These are phyloP conservation scores for Citrus australasica DNA, from an alignment of 345 rosid genomes.

Conservation along the genomic window DNA sequence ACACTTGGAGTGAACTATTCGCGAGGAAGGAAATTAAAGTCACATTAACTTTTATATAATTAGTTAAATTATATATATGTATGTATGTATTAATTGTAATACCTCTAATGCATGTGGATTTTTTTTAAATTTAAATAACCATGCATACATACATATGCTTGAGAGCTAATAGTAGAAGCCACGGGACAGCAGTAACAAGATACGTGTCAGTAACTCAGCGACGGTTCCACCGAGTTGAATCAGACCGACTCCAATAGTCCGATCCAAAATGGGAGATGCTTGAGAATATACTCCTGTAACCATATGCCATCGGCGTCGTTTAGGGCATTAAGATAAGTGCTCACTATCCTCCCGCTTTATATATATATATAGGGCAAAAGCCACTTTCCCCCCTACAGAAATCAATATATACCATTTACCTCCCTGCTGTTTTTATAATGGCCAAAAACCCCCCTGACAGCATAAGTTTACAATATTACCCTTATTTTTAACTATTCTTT, in stretches of 20 bases:
- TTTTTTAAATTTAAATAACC: no score
- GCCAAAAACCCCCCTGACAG: no score
- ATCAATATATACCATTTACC: no score
- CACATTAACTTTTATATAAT: background rate
- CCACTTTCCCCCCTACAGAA: no score
- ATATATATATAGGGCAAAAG: no score
- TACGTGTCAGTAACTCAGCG: slow-evolving; percentile 10
- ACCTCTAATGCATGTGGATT: no score
- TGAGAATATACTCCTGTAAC: slow-evolving; percentile 27
- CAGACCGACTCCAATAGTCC: slow-evolving; percentile 4
- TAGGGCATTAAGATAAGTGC: background rate
- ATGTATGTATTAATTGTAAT: no score
- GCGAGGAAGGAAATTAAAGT: background rate
- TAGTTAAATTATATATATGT: no score
- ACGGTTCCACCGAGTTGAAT: slow-evolving; percentile 7
- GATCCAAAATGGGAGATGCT: slow-evolving; percentile 34
- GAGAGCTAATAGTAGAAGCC: background rate
- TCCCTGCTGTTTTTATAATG: no score
- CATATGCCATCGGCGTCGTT: background rate
- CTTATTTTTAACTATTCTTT: no score
- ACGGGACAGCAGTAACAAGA: background rate
- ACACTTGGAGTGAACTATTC: background rate
- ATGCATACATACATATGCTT: no score
- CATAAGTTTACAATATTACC: no score
- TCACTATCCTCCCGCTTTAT: background rate